Evolutionary conservation across 2,329 filamentous ascomycete species (phyloP).

Genomic region (Mycosphaerelloides madeirae): DNA sequence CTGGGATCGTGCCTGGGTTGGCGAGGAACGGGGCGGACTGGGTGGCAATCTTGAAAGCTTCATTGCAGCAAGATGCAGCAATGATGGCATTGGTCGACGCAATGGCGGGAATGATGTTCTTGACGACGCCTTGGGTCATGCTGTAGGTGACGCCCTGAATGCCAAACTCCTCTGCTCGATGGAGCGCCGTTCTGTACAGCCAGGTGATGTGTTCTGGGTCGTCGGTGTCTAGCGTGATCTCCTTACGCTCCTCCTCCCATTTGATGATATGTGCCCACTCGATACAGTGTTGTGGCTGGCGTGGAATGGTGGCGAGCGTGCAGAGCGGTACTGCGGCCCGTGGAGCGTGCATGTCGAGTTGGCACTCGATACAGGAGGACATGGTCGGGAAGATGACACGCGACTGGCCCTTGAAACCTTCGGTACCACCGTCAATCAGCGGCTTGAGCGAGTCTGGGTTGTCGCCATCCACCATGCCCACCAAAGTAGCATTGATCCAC

Average conservation of each 20-base stretch:
- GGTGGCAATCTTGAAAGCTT: conserved; percentile 91
- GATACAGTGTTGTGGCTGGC: conserved; percentile 95
- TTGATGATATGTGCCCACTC: conserved; percentile 99
- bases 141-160: conserved; percentile 92
- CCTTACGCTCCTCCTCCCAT: conserved; percentile 70
- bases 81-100: conserved; percentile 97
- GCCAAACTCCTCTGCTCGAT: conserved; percentile 79
- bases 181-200: conserved; percentile 80
- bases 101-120: conserved; percentile 98
- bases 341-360: conserved; percentile 98
- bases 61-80: conserved; percentile 91
- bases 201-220: conserved; percentile 97
- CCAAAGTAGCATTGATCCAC: conserved; percentile 94
- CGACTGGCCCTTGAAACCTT: conserved; percentile 96
- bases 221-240: conserved; percentile 85
- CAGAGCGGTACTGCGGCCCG: conserved; percentile 93
- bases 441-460: conserved; percentile 85
- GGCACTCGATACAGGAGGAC: conserved; percentile 95
- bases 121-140: conserved; percentile 94
- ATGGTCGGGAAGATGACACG: conserved; percentile 87
- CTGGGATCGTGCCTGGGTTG: conserved; percentile 50
- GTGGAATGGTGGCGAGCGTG: conserved; percentile 91
- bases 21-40: conserved; percentile 75
- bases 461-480: conserved; percentile 81
- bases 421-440: conserved; percentile 91